These are phyloP conservation scores for Aspergillus nidulans DNA, from an alignment of 495 filamentous ascomycete species.

Conservation along the genomic window DNA sequence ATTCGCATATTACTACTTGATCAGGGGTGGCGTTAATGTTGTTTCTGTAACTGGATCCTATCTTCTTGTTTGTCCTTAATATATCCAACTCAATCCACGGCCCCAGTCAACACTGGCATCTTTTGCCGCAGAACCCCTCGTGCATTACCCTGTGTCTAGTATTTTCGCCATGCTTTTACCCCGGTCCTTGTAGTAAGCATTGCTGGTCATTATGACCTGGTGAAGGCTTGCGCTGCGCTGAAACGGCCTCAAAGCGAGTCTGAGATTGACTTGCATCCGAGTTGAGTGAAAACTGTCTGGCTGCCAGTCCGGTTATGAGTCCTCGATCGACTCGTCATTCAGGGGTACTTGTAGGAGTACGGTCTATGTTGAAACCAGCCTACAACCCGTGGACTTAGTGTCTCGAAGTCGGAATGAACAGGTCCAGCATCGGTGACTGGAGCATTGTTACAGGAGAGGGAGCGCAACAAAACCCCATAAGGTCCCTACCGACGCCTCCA, in stretches of 20 bases:
- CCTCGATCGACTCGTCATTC: background rate
- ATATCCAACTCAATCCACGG: background rate
- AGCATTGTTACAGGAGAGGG: background rate
- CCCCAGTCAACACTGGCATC: background rate
- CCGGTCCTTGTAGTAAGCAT: background rate
- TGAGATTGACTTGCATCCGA: background rate
- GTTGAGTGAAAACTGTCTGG: background rate
- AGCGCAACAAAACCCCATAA: background rate
- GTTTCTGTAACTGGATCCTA: conserved; percentile 1
- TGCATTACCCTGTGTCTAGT: too few relatives aligned
- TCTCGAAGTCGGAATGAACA: background rate
- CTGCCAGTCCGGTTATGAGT: too few relatives aligned
- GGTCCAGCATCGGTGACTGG: background rate
- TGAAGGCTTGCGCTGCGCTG: background rate
- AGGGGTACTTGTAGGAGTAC: background rate
- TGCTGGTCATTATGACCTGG: background rate
- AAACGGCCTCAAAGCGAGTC: background rate
- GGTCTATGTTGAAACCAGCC: background rate
- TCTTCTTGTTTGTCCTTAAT: conserved; percentile 2
- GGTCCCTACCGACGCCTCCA: too few relatives aligned
- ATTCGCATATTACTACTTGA: conserved; percentile 1
- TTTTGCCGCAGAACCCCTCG: too few relatives aligned
- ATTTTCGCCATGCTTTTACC: background rate
- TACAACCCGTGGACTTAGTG: background rate
- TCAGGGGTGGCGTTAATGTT: conserved; percentile 4